These are phyloP conservation scores for Kwoniella dejecticola DNA, from an alignment of 768 basidiomycete species.

Conservation along the genomic window DNA sequence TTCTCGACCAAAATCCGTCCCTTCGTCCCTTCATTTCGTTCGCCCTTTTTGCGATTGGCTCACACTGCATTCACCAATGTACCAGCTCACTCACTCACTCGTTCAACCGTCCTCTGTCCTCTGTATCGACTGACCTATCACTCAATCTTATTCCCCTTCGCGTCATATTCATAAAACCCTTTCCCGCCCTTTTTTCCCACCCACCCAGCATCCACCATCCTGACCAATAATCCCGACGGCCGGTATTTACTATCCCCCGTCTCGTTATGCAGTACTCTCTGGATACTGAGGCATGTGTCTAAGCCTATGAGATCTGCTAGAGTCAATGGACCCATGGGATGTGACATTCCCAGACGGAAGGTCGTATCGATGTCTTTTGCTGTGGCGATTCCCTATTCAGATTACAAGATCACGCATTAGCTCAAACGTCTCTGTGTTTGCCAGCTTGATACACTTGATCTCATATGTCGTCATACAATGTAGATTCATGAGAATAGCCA, in stretches of 20 bases:
- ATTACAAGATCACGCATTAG: too few relatives aligned
- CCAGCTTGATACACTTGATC: too few relatives aligned
- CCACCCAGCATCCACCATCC: constrained; percentile 97
- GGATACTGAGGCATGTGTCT: constrained; percentile 92
- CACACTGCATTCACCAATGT: too few relatives aligned
- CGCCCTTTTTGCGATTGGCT: too few relatives aligned
- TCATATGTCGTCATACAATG: too few relatives aligned
- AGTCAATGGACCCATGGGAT: constrained; percentile 88
- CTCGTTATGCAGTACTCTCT: constrained; percentile 81
- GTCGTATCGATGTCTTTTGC: constrained; percentile 95
- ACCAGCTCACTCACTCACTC: too few relatives aligned
- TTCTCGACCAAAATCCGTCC: too few relatives aligned
- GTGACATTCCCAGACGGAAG: constrained; percentile 76
- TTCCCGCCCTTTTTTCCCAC: constrained; percentile 88
- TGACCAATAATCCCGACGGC: constrained; percentile 80
- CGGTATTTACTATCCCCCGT: constrained; percentile 95
- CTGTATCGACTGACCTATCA: too few relatives aligned
- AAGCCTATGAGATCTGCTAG: constrained; percentile 83
- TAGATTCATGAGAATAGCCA: too few relatives aligned
- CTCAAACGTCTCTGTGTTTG: too few relatives aligned
- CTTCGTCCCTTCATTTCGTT: too few relatives aligned
- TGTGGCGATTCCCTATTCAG: constrained; percentile 75
- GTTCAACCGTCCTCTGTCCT: too few relatives aligned
- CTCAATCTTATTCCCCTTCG: constrained; percentile 6
- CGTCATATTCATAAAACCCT: constrained; percentile 85